Evolutionary conservation across 2,329 filamentous ascomycete species (phyloP).

Genomic region (Phoma herbarum): DNA sequence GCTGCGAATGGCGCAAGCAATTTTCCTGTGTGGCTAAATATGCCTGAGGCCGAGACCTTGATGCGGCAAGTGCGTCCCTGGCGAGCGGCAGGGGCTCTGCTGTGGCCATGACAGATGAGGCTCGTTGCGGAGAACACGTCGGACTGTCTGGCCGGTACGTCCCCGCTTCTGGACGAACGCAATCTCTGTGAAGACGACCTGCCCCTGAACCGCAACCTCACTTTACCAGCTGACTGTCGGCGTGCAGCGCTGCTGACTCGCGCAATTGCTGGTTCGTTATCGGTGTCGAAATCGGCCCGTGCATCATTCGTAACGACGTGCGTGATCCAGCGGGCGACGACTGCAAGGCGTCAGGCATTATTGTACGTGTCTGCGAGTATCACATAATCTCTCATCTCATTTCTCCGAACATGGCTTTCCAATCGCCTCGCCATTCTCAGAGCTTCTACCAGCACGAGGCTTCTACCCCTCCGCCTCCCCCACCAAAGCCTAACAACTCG

Average conservation of each 20-base stretch:
- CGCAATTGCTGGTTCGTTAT: neutral
- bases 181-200: conserved; percentile 5
- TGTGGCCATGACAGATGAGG: conserved; percentile 17
- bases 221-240: neutral
- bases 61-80: conserved; percentile 15
- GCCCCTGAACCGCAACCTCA: conserved; percentile 17
- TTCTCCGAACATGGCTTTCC: conserved; percentile 45
- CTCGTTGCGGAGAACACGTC: conserved; percentile 13
- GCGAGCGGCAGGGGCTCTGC: conserved; percentile 11
- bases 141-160: conserved; percentile 13
- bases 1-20: conserved; percentile 17
- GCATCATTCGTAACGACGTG: conserved; percentile 11
- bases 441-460: conserved; percentile 53
- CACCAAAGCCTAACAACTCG: conserved; percentile 55
- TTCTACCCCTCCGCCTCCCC: conserved; percentile 59
- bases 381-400: conserved; percentile 1
- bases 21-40: conserved; percentile 12
- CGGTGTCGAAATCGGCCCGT: conserved; percentile 10
- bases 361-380: conserved; percentile 10
- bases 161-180: conserved; percentile 5
- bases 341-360: conserved; percentile 1
- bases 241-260: conserved; percentile 14
- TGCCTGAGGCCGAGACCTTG: conserved; percentile 14
- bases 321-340: conserved; percentile 3
- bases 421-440: conserved; percentile 51